Conservation (phyloP, 2,329 filamentous ascomycete genomes). For the Calcarisporium arbuscula region DNA sequence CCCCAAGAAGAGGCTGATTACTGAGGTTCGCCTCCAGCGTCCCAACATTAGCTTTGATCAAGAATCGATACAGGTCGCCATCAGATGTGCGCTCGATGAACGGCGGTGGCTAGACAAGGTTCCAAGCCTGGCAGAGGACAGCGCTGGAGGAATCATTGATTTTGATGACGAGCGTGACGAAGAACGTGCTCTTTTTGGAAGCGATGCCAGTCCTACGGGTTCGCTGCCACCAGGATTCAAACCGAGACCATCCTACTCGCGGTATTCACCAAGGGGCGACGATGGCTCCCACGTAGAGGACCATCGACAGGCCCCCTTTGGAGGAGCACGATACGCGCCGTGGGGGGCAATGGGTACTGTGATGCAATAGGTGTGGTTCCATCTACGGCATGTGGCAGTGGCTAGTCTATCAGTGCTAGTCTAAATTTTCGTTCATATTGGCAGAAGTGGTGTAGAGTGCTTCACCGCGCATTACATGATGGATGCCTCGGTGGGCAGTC, state of each 20-base stretch:
- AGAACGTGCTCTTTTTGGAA: constrained; percentile 20
- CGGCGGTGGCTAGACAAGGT: constrained; percentile 25
- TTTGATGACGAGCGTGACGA: constrained; percentile 31
- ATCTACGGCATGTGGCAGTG: too few species aligned
- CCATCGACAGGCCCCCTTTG: constrained; percentile 12
- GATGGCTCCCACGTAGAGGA: constrained; percentile 30
- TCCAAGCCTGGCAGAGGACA: constrained; percentile 26
- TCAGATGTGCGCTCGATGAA: constrained; percentile 32
- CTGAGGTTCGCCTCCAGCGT: constrained; percentile 31
- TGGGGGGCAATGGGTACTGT: constrained; percentile 11
- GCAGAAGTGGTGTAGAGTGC: too few species aligned
- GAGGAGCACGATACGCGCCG: constrained; percentile 13
- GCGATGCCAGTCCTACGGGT: constrained; percentile 32
- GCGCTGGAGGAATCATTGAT: constrained; percentile 33
- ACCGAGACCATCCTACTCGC: constrained; percentile 22
- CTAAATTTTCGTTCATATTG: too few species aligned
- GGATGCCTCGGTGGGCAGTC: too few species aligned
- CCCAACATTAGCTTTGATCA: constrained; percentile 38
- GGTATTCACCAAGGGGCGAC: constrained; percentile 34
- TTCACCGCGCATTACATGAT: too few species aligned
- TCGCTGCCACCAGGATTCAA: constrained; percentile 23
- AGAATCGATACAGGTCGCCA: constrained; percentile 35
- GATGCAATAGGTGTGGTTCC: too few species aligned
- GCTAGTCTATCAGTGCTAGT: too few species aligned
- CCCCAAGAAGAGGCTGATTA: constrained; percentile 37